Conservation (phyloP, 371 early-diverging fungal species). For the Chytridium lagenaria region DNA sequence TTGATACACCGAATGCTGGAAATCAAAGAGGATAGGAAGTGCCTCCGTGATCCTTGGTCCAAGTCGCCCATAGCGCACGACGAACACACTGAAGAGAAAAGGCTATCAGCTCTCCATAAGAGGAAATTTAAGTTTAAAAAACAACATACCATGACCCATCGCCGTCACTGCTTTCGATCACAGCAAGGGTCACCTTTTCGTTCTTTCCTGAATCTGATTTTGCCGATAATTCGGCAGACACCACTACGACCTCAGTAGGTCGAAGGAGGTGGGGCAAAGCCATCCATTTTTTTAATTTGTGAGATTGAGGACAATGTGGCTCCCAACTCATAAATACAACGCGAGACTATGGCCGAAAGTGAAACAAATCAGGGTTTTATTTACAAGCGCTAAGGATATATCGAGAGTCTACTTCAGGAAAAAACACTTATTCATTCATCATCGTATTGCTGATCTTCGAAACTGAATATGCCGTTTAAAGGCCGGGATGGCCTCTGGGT, state of each 20-base stretch:
- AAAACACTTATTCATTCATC: neutral
- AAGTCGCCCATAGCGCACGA: constrained; percentile 44
- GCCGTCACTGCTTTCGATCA: constrained; percentile 49
- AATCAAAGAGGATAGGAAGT: constrained; percentile 54
- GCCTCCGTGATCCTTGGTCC: constrained; percentile 42
- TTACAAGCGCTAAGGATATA: no score
- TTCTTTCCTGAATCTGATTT: constrained; percentile 38
- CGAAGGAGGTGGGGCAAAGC: constrained; percentile 47
- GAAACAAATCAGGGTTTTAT: no score
- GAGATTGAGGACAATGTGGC: no score
- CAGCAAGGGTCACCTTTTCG: constrained; percentile 47
- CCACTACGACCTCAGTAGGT: constrained; percentile 48
- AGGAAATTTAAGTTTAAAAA: constrained; percentile 9
- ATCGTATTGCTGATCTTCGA: neutral
- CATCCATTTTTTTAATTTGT: constrained; percentile 23
- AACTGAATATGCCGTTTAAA: neutral
- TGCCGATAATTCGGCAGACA: constrained; percentile 48
- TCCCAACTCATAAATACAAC: no score
- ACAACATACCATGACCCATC: constrained; percentile 49
- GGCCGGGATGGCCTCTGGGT: no score
- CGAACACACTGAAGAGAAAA: constrained; percentile 43
- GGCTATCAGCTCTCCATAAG: no score
- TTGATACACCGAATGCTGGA: neutral
- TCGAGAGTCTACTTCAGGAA: no score
- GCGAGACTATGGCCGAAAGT: no score